Evolutionary conservation across 768 basidiomycete genomes (phyloP).

Genomic region (Gloeopeniophorella convolvens): DNA sequence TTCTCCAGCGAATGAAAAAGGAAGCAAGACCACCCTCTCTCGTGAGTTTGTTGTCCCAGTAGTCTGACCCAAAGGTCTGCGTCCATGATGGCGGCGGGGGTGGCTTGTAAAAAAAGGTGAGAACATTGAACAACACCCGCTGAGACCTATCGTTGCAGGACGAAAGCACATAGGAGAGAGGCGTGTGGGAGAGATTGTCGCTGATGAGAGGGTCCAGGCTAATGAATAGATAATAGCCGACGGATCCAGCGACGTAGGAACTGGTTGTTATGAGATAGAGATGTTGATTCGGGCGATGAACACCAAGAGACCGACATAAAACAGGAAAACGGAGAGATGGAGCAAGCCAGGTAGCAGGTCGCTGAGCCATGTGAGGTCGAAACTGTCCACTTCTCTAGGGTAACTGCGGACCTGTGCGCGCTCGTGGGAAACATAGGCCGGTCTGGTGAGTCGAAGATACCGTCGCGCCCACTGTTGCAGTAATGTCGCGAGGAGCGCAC

Average conservation of each 20-base stretch:
- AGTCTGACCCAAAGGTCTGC: no score
- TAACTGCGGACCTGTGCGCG: neutral
- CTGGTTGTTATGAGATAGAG: neutral
- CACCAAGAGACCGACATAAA: slow-evolving; percentile 8
- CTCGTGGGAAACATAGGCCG: neutral
- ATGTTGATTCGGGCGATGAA: neutral
- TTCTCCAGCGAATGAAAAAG: no score
- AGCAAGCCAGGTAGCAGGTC: neutral
- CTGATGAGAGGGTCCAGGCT: neutral
- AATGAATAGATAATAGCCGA: neutral
- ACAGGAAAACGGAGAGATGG: slow-evolving; percentile 6
- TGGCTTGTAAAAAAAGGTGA: neutral
- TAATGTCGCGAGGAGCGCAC: neutral
- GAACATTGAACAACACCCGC: neutral
- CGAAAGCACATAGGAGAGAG: neutral
- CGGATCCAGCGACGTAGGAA: neutral
- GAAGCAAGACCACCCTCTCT: no score
- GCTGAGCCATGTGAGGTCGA: neutral
- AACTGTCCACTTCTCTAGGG: neutral
- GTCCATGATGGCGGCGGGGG: no score
- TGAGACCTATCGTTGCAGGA: neutral
- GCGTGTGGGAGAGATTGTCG: neutral
- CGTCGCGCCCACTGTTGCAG: neutral
- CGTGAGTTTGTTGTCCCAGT: no score
- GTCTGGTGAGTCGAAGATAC: neutral